Evolutionary conservation across 352 stramenopile species (phyloP), one percentile per base, ranked within the genome.

Genomic region (Globisporangium okanoganense): DNA sequence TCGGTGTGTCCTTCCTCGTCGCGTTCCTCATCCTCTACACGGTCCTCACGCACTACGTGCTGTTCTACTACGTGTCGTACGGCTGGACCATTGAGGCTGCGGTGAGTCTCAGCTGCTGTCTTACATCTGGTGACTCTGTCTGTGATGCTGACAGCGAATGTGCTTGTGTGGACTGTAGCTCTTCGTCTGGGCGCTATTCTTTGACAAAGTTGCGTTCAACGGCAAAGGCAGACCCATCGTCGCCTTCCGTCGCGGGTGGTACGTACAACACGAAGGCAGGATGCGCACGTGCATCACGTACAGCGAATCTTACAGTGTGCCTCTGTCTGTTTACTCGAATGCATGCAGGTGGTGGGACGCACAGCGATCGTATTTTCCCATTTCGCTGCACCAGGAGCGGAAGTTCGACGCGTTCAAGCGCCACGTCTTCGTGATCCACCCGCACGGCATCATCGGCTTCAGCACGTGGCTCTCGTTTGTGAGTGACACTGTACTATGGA

Each of bases 391-490:
- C 49, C 76, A 85, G 47, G 76, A 85, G 49, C 62, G 67, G n/a
- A 50, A 62, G 6, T 76, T 81, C 22, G 72, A 79, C 60, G 35
- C 69, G 2, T 35, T 18, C 8, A 70, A 79, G 52, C 58, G 56
- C 27, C 69, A 82, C 45, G 49, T 85, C 22, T 83, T 87, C 47
- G 67, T 73, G 38, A 70, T 78, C 44, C 74, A 85, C 58, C 76
- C 76, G 29, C 75, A 85, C 51, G 76, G 78, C 49, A 70, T 87
- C 63, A 65, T 83, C 33, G 78, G 75, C 58, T 62, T 85, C 43
- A 74, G 75, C 64, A 53, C 69, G 20, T 82, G 73, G 73, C 64
- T 82, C 16, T 65, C 71, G 48, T 82, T 85, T 59, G 76, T 79
- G 52, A 52, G 60, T 61, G 2, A 5, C 10, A 3, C 2, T 6